phyloP scores from a whole-genome alignment of 345 rosid genomes.

The Raphanus raphanistrum region DNA sequence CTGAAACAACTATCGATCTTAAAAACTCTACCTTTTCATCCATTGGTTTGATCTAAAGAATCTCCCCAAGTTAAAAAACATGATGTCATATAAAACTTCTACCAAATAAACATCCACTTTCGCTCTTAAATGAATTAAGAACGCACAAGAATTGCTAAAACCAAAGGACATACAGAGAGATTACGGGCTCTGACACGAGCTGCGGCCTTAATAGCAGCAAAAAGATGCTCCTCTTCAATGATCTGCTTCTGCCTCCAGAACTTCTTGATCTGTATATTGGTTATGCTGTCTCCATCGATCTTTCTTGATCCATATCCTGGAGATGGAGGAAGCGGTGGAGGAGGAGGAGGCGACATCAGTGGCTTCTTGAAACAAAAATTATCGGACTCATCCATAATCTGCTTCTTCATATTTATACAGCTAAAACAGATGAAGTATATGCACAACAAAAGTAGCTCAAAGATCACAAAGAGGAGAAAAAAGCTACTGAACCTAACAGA shows the following conservation, averaged over 20 bases:
- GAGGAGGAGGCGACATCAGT: slow-evolving; percentile 40
- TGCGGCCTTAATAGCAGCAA: slow-evolving; percentile 87
- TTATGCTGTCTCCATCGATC: slow-evolving; percentile 48
- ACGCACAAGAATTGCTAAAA: slow-evolving; percentile 4
- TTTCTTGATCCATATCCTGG: slow-evolving; percentile 47
- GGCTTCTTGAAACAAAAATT: slow-evolving; percentile 32
- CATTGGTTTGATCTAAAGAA: not conserved
- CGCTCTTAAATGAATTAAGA: not conserved
- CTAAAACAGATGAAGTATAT: slow-evolving; percentile 8
- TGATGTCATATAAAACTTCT: not conserved
- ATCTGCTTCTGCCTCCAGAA: slow-evolving; percentile 76
- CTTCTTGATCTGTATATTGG: slow-evolving; percentile 74
- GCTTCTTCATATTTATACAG: slow-evolving; percentile 48
- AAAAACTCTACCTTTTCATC: not conserved
- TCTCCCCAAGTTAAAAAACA: not conserved
- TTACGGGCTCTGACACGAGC: slow-evolving; percentile 78
- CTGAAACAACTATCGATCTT: slow-evolving; percentile 35
- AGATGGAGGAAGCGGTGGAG: slow-evolving; percentile 58
- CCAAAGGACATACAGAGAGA: slow-evolving; percentile 52
- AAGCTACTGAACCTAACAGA: slow-evolving; percentile 35
- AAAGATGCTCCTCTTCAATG: slow-evolving; percentile 81
- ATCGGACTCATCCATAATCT: slow-evolving; percentile 35
- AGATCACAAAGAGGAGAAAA: not conserved
- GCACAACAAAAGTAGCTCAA: not conserved
- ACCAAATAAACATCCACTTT: not conserved